These are phyloP conservation scores for Elsinoe batatas DNA, from an alignment of 2,329 filamentous ascomycete species.

Conservation along the genomic window DNA sequence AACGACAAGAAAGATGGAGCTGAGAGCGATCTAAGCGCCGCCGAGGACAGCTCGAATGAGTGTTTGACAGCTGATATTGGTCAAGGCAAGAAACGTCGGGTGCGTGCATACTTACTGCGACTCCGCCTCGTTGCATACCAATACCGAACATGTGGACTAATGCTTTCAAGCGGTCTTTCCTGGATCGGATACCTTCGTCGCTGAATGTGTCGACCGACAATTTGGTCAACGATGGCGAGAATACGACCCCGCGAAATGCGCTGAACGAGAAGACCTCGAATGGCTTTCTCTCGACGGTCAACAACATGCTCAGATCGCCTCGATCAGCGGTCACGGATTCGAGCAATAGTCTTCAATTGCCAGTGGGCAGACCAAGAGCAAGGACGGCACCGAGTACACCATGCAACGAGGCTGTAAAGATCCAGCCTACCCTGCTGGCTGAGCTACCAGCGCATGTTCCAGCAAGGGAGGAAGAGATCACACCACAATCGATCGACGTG, in stretches of 20 bases:
- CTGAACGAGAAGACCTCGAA: background rate
- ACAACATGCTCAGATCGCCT: conserved; percentile 2
- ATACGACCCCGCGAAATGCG: background rate
- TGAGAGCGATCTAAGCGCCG: conserved; percentile 1
- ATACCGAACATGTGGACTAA: conserved; percentile 10
- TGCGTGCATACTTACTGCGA: conserved; percentile 2
- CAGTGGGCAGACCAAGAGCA: conserved; percentile 7
- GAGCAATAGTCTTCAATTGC: background rate
- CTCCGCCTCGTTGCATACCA: background rate
- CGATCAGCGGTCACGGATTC: conserved; percentile 7
- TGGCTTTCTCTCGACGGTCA: conserved; percentile 7
- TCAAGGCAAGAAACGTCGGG: conserved; percentile 6
- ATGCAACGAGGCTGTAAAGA: background rate
- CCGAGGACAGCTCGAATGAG: background rate
- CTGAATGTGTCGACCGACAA: conserved; percentile 7
- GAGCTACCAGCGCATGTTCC: conserved; percentile 8
- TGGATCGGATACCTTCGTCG: conserved; percentile 6
- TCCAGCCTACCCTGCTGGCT: background rate
- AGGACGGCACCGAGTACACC: conserved; percentile 9
- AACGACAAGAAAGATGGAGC: conserved; percentile 6
- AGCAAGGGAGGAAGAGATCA: background rate
- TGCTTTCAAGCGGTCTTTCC: conserved; percentile 7
- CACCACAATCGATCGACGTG: conserved; percentile 1
- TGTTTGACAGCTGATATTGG: background rate
- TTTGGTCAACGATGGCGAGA: background rate